Conservation (phyloP, 306 rosid genomes). For the Delonix regia region DNA sequence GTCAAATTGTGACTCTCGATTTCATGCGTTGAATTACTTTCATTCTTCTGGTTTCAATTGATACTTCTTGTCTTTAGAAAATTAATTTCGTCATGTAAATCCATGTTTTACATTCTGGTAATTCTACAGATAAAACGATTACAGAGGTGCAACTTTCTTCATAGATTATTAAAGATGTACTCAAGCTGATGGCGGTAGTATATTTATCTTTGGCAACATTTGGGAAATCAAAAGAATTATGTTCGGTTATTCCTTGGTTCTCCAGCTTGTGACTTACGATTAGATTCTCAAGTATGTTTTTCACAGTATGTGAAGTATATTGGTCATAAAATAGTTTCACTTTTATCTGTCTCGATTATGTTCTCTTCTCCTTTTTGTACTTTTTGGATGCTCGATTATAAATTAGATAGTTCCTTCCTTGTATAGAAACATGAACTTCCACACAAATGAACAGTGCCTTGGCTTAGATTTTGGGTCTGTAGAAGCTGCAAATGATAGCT, state of each 20-base stretch:
- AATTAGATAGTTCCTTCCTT: not conserved
- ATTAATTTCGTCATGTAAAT: not conserved
- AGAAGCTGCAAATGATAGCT: not conserved
- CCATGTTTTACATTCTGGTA: not conserved
- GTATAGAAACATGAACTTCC: not conserved
- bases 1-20: not conserved
- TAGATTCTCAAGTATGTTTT: not conserved
- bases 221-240: not conserved
- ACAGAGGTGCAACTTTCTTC: not conserved
- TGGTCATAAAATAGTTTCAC: not conserved
- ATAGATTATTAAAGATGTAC: not conserved
- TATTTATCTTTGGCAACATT: not conserved
- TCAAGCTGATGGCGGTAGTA: not conserved
- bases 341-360: not conserved
- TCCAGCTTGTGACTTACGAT: not conserved
- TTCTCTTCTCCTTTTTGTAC: not conserved
- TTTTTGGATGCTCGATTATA: not conserved
- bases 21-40: not conserved
- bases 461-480: not conserved
- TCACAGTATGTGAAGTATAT: not conserved
- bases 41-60: not conserved
- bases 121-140: not conserved
- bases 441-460: not conserved
- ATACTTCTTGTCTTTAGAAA: not conserved
- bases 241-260: not conserved